These are phyloP conservation scores for Hypoxylon sp. DNA, from an alignment of 2,329 filamentous ascomycete genomes.

Conservation along the genomic window DNA sequence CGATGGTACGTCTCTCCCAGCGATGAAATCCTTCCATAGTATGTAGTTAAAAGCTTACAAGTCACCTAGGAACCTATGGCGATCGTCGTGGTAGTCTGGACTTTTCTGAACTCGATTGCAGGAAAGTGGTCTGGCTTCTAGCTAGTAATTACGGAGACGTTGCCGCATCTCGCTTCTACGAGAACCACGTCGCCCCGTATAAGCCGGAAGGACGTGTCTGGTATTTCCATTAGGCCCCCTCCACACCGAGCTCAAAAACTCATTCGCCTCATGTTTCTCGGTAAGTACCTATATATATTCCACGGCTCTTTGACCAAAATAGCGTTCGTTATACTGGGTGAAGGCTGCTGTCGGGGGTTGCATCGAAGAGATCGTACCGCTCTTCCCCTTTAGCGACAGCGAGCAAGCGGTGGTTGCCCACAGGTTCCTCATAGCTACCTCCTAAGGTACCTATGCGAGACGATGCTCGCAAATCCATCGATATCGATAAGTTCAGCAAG, in stretches of 20 bases:
- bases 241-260: slow-evolving; percentile 3
- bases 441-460: too few relatives aligned
- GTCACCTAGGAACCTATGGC: slow-evolving; percentile 2
- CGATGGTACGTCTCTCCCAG: slow-evolving; percentile 2
- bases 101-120: not conserved
- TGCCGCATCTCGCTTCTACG: not conserved
- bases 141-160: slow-evolving; percentile 4
- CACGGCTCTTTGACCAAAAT: too few relatives aligned
- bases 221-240: slow-evolving; percentile 10
- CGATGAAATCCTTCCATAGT: not conserved
- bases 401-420: slow-evolving; percentile 11
- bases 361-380: slow-evolving; percentile 12
- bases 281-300: too few relatives aligned
- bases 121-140: slow-evolving; percentile 16
- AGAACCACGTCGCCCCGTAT: not conserved
- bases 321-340: not conserved
- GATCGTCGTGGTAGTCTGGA: slow-evolving; percentile 8
- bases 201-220: not conserved
- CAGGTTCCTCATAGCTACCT: too few relatives aligned
- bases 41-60: slow-evolving; percentile 6
- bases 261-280: slow-evolving; percentile 2
- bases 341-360: slow-evolving; percentile 11
- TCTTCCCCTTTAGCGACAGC: slow-evolving; percentile 6
- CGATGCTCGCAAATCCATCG: too few relatives aligned
- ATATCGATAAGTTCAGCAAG: not conserved